Evolutionary conservation across 2,329 filamentous ascomycete genomes (phyloP).

Genomic region (Zopfia rhizophila): DNA sequence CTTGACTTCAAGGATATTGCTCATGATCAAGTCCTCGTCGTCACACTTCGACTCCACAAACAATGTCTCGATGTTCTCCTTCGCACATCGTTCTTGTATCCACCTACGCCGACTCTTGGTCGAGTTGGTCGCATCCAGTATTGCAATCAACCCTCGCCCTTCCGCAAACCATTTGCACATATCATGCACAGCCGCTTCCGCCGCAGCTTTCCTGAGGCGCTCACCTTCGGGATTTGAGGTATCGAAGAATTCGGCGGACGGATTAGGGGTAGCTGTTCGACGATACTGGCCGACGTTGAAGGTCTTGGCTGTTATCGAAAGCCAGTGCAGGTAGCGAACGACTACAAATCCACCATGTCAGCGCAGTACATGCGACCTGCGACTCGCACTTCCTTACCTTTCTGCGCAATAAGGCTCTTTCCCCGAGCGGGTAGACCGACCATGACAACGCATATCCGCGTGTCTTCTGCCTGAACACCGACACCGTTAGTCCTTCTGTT

Average conservation of each 20-base stretch:
- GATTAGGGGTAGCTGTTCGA: constrained; percentile 87
- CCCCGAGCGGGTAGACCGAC: constrained; percentile 94
- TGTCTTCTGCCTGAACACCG: constrained; percentile 91
- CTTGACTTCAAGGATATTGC: constrained; percentile 97
- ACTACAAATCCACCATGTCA: constrained; percentile 39
- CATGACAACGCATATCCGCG: constrained; percentile 98
- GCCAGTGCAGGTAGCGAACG: constrained; percentile 90
- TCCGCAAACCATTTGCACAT: constrained; percentile 93
- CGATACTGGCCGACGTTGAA: constrained; percentile 99
- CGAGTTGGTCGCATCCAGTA: constrained; percentile 96
- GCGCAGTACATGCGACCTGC: constrained; percentile 4
- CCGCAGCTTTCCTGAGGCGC: constrained; percentile 84
- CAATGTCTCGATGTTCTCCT: constrained; percentile 84
- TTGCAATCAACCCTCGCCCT: constrained; percentile 83
- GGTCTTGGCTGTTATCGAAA: constrained; percentile 90
- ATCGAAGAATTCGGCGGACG: constrained; percentile 95
- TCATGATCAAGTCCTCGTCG: constrained; percentile 95
- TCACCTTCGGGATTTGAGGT: constrained; percentile 90
- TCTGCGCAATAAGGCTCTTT: constrained; percentile 97
- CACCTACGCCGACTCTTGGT: constrained; percentile 89
- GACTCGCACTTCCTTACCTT: constrained; percentile 69
- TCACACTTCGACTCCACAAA: constrained; percentile 99
- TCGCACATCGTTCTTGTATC: constrained; percentile 83
- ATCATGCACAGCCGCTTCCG: constrained; percentile 89
- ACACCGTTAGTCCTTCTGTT: constrained; percentile 66